Evolutionary conservation across 805 yeast genomes (phyloP).

Genomic region (Candida saitoana): DNA sequence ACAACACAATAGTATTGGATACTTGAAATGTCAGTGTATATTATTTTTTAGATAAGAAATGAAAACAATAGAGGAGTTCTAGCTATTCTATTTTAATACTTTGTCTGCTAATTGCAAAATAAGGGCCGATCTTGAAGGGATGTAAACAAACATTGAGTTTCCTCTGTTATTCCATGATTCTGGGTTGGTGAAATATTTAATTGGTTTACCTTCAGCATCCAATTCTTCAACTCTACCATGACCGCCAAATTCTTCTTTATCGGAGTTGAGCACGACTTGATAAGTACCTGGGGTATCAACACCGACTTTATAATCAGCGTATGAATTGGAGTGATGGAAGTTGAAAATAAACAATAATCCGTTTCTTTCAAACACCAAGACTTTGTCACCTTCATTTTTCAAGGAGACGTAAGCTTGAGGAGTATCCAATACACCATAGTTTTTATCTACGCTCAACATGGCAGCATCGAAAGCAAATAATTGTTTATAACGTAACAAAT

Average conservation of each 20-base stretch:
- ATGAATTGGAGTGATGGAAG: slow-evolving; percentile 83
- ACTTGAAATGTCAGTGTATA: neutral
- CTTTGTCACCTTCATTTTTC: slow-evolving; percentile 86
- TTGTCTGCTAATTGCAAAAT: slow-evolving; percentile 35
- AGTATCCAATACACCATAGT: slow-evolving; percentile 65
- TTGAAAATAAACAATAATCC: slow-evolving; percentile 83
- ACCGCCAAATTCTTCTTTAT: slow-evolving; percentile 72
- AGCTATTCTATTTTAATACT: slow-evolving; percentile 9
- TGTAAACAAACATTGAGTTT: slow-evolving; percentile 71
- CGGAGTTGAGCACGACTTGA: slow-evolving; percentile 70
- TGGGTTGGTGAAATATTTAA: slow-evolving; percentile 65
- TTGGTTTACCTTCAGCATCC: slow-evolving; percentile 38
- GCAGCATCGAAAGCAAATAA: slow-evolving; percentile 80
- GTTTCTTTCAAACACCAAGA: slow-evolving; percentile 83
- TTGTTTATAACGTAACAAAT: slow-evolving; percentile 71
- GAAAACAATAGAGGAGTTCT: neutral
- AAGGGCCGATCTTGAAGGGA: slow-evolving; percentile 66
- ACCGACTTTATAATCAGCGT: slow-evolving; percentile 86
- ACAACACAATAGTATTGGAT: neutral
- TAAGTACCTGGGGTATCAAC: slow-evolving; percentile 77
- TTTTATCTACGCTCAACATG: slow-evolving; percentile 72
- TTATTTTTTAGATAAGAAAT: neutral
- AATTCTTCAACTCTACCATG: slow-evolving; percentile 55
- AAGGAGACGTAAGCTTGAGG: slow-evolving; percentile 79
- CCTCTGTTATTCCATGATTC: slow-evolving; percentile 76